A percentile compares a stretch with the other conserved stretches of the same genome.
Conservation (phyloP, 129 eudicot genomes). For the Centaurea solstitialis region DNA sequence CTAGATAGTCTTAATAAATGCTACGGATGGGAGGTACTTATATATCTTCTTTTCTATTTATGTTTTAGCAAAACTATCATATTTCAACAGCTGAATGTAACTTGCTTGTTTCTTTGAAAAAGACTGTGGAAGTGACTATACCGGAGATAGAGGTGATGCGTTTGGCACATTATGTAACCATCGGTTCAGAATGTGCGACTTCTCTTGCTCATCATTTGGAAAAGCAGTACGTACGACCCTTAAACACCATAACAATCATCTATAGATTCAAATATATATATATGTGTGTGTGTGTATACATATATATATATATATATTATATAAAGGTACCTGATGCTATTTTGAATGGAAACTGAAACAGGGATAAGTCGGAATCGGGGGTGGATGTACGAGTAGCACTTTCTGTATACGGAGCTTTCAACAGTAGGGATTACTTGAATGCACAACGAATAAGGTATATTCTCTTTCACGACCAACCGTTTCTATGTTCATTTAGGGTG, state of each 20-base stretch:
- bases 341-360: conserved; percentile 23
- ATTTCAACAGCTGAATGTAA: not conserved
- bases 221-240: conserved; percentile 45
- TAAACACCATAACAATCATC: not conserved
- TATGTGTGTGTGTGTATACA: too few species aligned
- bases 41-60: not conserved
- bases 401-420: conserved; percentile 70
- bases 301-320: not conserved
- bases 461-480: not conserved
- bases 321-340: conserved; percentile 18
- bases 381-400: conserved; percentile 91
- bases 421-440: conserved; percentile 79
- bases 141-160: conserved; percentile 94
- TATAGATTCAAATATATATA: too few species aligned
- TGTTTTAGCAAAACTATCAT: too few species aligned
- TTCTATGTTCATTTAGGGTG: too few species aligned
- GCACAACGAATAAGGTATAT: conserved; percentile 85
- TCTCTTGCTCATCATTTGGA: conserved; percentile 63
- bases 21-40: conserved; percentile 91
- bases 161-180: conserved; percentile 88
- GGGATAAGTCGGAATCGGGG: conserved; percentile 65
- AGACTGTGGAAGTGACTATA: conserved; percentile 76
- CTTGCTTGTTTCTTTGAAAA: not conserved
- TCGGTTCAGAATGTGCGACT: conserved; percentile 83
- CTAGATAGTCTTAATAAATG: conserved; percentile 53